Evolutionary conservation across 1,284 basidiomycete species (phyloP), one percentile per base, ranked within the genome.

Genomic region (Caloboletus firmus): DNA sequence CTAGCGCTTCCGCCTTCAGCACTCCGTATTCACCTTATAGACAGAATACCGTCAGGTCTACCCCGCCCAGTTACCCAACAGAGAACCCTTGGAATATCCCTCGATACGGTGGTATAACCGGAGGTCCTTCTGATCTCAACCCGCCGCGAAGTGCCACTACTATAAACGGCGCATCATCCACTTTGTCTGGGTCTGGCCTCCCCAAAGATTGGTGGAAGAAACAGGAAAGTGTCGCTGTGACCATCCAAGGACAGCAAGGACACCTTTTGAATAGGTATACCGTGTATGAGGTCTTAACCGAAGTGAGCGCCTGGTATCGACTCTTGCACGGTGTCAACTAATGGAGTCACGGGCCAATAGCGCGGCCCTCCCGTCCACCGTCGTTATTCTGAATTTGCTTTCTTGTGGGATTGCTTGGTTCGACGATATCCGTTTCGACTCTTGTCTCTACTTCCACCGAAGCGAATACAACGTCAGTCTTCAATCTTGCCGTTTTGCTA

Each of bases 321-420:
- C 34, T 32, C 48, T 7, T 40, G 34, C 36, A 46, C 5, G n/a
- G 40, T 45, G 31, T 54, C 51, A 36, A 44, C 11, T 61, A 49
- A 59, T 60, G 22, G 48, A 49, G 13, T 18, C 20, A 36, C 60
- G 51, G 31, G 22, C 50, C 35, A 17, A 52, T 64, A 89, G 83
- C 79, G 83, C 46, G 84, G 82, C 11, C 68, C 78, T n/a, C 75
- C 85, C 28, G 85, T 91, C 22, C 76, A 81, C 26, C 77, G 89
- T 58, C 78, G 90, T 59, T 98, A 96, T 71, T 93, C 91, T 6
- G 95, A 98, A 68, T 98, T 97, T 68, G 82, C 83, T 8, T 95
- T 89, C 73, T 76, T 98, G 22, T 89, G 91, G 81, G 92, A 95
- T 56, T 88, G 85, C 58, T 76, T 98, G 35, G 73, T 84, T 52